These are phyloP conservation scores for Perilla frutescens DNA, from an alignment of 257 asterid species.

Conservation along the genomic window DNA sequence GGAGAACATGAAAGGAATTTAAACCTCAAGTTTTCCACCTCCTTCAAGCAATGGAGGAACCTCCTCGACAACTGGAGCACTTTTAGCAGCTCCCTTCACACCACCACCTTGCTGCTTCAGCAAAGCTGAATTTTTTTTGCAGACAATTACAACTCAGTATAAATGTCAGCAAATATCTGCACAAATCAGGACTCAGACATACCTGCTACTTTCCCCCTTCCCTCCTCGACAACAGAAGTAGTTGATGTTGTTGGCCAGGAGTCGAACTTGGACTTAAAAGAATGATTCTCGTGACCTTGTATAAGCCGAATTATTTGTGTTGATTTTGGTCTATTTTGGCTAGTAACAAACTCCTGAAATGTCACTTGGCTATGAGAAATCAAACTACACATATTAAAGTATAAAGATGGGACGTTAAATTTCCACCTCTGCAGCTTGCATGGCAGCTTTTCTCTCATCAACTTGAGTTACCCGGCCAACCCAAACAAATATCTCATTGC, in stretches of 20 bases:
- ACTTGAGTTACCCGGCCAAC: conserved; percentile 96
- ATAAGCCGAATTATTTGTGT: conserved; percentile 76
- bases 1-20: conserved; percentile 24
- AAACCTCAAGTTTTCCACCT: conserved; percentile 88
- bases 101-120: conserved; percentile 96
- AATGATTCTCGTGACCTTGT: conserved; percentile 93
- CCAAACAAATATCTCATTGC: conserved; percentile 93
- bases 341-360: conserved; percentile 73
- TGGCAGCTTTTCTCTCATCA: conserved; percentile 92
- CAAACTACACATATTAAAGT: conserved; percentile 1
- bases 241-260: conserved; percentile 93
- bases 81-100: conserved; percentile 75
- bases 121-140: conserved; percentile 60
- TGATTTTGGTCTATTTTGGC: conserved; percentile 90
- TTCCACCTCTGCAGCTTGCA: conserved; percentile 85
- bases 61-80: conserved; percentile 77
- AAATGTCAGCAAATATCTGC: conserved; percentile 17
- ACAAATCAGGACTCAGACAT: conserved; percentile 31
- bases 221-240: conserved; percentile 84
- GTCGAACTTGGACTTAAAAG: conserved; percentile 88
- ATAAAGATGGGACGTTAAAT: conserved; percentile 28
- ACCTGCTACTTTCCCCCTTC: conserved; percentile 99
- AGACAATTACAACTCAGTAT: conserved; percentile 29
- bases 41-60: conserved; percentile 92
- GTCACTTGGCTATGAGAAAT: conserved; percentile 38